These are phyloP conservation scores for Aphanomyces stellatus DNA, from an alignment of 352 stramenopile genomes.

Conservation along the genomic window DNA sequence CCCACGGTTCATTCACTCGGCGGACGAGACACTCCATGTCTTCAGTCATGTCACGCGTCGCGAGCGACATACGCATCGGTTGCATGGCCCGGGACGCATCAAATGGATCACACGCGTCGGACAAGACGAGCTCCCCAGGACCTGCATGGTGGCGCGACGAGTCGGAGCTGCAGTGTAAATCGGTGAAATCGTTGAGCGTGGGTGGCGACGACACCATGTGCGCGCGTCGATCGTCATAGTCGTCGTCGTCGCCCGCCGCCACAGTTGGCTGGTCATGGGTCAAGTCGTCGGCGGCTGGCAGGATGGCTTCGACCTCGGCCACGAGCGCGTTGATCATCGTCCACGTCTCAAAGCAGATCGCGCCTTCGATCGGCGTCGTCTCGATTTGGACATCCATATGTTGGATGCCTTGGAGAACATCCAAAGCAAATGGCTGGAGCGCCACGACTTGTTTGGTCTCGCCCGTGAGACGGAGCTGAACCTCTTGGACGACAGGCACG, in stretches of 20 bases:
- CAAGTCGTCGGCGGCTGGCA: neutral
- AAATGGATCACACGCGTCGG: neutral
- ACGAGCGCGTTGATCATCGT: neutral
- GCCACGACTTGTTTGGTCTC: neutral
- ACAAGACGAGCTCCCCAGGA: slow-evolving; percentile 51
- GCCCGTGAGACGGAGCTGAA: neutral
- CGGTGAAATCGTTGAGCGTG: neutral
- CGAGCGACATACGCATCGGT: neutral
- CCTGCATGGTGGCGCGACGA: slow-evolving; percentile 28
- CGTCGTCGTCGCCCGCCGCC: neutral
- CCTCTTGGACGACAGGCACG: neutral
- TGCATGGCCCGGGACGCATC: too few species aligned
- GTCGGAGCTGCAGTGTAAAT: neutral
- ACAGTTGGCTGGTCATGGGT: too few species aligned
- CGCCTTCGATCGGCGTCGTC: neutral
- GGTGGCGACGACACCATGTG: neutral
- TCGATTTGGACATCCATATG: neutral
- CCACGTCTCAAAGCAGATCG: neutral
- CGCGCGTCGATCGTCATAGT: neutral
- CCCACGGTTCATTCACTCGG: slow-evolving; percentile 53
- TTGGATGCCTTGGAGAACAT: neutral
- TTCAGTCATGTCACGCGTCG: neutral
- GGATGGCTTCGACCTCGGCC: neutral
- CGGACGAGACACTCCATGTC: slow-evolving; percentile 26
- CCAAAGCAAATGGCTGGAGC: neutral